Base-by-base conservation (phyloP, 192 early-diverging fungal genomes). In the Gonapodya sp. region DNA sequence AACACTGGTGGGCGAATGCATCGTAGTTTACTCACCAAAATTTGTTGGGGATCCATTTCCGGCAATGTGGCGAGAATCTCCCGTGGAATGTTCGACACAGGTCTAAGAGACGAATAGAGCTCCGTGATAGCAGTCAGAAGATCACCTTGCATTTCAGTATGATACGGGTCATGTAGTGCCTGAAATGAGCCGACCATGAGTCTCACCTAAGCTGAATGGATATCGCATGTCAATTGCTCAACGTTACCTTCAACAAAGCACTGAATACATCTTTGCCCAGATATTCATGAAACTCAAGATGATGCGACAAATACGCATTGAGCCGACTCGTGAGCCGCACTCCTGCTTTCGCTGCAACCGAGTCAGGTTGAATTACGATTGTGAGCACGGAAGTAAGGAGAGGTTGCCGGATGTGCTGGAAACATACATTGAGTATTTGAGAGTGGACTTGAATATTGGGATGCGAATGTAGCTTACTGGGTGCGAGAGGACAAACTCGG, bases 121-220 rank as follows among this genome's bases (percentile, higher is more conserved):
- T 77, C 75, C 8, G 75, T 77, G 31, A 77, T 2, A 2, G 34
- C 30, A 33, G 2, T 77, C 34, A 77, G 14, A 2, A 77, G 16
- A 18, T 16, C 75, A 31, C 8, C 8, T 8, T 77, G 75, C 18
- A 34, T 34, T 33, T 77, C 75, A 8, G 31, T 77, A 33, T 77
- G 75, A 34, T 77, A 77, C 34, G 75, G 75, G 34, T 77, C 75
- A 33, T 77, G 75, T 33, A 77, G 34, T 16, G 75, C 75, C 75
- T 77, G 14, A 34, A 77, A 33, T 33, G 75, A 18, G 75, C 18
- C 14, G 2, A 2, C 75, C 2, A 77, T 18, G 31, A 2, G 2
- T 34, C 2, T 34, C 34, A 14, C 34, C 8, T 16, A 18, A 77
- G 34, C 31, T 72, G 64, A 30, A 30, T 30, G 64, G 64, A 72